Evolutionary conservation across 2,329 filamentous ascomycete genomes (phyloP), one percentile per base, ranked within the genome.

Genomic region (Cordyceps cicadae): DNA sequence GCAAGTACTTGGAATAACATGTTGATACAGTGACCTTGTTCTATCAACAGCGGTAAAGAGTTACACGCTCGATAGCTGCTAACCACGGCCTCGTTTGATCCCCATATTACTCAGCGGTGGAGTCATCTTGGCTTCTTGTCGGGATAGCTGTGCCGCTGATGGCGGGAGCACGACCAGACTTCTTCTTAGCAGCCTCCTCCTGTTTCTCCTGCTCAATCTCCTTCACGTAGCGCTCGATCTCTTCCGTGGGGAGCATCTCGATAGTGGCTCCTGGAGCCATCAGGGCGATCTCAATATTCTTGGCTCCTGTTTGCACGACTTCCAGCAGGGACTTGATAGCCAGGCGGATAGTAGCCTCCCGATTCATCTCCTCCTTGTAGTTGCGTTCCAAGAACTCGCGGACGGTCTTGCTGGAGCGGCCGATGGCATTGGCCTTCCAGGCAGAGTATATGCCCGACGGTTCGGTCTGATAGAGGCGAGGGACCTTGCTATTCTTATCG

Each of bases 381-480:
- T 99, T 97, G 73, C 95, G 88, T 79, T 99, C 94, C 67, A 99
- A 85, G 77, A 99, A 99, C 74, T 99, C 94, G 70, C 94, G 90
- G 62, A 99, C 94, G 11, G 94, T 99, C 84, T 99, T 99, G 84
- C 91, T 96, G 58, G 93, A 97, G 71, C 94, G 89, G 62, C 94
- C 94, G 71, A 99, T 99, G 62, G 94, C 94, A 72, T 99, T 99
- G 70, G 94, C 95, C 83, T 99, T 97, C 94, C 94, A 99, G 74
- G 94, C 94, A 62, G 92, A 97, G 82, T 97, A 99, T 75, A 99
- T 99, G 63, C 95, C 94, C 65, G 92, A 96, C n/a, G 95, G 94
- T 79, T 99, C 94, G 4, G 94, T 99, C 84, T 97, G 93, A 76
- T 97, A 99, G 63, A 99, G 81, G 69, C 92, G 85, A 59, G 94